Percentiles rank a stretch among this genome's conserved stretches.
phyloP scores from a whole-genome alignment of 495 filamentous ascomycete genomes.

The Xylaria castorea region DNA sequence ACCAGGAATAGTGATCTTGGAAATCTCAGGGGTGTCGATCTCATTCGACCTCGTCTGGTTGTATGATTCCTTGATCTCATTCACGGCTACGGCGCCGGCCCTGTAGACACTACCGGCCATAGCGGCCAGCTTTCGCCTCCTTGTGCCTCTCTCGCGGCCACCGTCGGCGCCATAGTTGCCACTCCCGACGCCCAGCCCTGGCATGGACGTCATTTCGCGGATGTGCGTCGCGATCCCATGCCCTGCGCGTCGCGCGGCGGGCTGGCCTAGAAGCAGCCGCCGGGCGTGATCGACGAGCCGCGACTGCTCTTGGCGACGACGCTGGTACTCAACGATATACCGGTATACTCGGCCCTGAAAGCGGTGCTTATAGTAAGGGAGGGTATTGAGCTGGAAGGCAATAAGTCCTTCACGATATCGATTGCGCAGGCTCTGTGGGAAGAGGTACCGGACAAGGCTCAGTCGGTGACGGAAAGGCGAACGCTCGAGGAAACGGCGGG shows the following conservation, averaged over 20 bases:
- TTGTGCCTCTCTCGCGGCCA: slow-evolving; percentile 66
- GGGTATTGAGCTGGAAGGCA: slow-evolving; percentile 72
- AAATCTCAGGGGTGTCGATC: slow-evolving; percentile 57
- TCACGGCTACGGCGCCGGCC: slow-evolving; percentile 86
- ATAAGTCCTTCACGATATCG: slow-evolving; percentile 68
- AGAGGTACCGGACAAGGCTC: slow-evolving; percentile 63
- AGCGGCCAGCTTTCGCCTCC: slow-evolving; percentile 78
- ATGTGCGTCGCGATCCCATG: slow-evolving; percentile 31
- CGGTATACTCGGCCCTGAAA: slow-evolving; percentile 77
- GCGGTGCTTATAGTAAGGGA: slow-evolving; percentile 70
- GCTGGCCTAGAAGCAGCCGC: slow-evolving; percentile 46
- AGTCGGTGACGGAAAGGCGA: slow-evolving; percentile 37
- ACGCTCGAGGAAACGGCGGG: slow-evolving; percentile 33
- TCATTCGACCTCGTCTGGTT: slow-evolving; percentile 70
- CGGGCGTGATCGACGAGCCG: slow-evolving; percentile 60
- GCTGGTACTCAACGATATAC: slow-evolving; percentile 71
- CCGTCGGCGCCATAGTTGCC: slow-evolving; percentile 40
- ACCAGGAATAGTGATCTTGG: slow-evolving; percentile 66
- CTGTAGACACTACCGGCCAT: slow-evolving; percentile 55
- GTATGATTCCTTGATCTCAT: slow-evolving; percentile 89
- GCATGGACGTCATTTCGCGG: slow-evolving; percentile 38
- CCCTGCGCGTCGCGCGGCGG: slow-evolving; percentile 24
- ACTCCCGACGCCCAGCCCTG: slow-evolving; percentile 34
- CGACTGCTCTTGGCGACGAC: slow-evolving; percentile 54
- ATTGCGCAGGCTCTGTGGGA: slow-evolving; percentile 61